A percentile compares a stretch with the other conserved stretches of the same genome.
phyloP scores from a whole-genome alignment of 2,329 filamentous ascomycete species.

The Fusarium cicatricum region DNA sequence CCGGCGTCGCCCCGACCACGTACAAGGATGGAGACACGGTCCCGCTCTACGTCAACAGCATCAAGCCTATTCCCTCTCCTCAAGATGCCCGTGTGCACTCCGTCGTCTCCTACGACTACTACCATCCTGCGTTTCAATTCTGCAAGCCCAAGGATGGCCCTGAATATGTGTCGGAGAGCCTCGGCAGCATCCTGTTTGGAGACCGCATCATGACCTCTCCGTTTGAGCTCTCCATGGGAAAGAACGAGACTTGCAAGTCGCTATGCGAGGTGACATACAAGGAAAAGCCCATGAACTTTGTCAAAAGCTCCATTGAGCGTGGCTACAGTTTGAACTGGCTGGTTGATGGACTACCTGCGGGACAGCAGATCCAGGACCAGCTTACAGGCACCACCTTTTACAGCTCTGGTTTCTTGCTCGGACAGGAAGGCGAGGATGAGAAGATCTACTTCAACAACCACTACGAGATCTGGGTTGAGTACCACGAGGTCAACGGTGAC shows the following conservation, averaged over 20 bases:
- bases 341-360: slow-evolving; percentile 91
- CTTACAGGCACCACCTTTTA: slow-evolving; percentile 83
- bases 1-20: slow-evolving; percentile 91
- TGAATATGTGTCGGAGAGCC: slow-evolving; percentile 77
- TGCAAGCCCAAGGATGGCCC: slow-evolving; percentile 82
- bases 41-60: slow-evolving; percentile 89
- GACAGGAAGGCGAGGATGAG: slow-evolving; percentile 61
- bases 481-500: slow-evolving; percentile 77
- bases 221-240: slow-evolving; percentile 85
- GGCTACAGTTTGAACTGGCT: slow-evolving; percentile 96
- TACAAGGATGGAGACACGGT: slow-evolving; percentile 84
- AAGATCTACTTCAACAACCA: slow-evolving; percentile 84
- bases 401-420: slow-evolving; percentile 88
- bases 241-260: slow-evolving; percentile 86
- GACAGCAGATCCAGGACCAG: slow-evolving; percentile 80
- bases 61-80: slow-evolving; percentile 82
- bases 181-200: slow-evolving; percentile 96
- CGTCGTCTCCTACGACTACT: slow-evolving; percentile 97
- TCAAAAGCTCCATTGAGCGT: slow-evolving; percentile 82
- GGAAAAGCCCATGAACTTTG: slow-evolving; percentile 74
- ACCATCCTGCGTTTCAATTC: slow-evolving; percentile 86
- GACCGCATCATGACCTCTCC: slow-evolving; percentile 98
- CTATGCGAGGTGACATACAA: slow-evolving; percentile 76
- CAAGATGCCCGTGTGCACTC: slow-evolving; percentile 85
- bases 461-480: slow-evolving; percentile 93